Evolutionary conservation across 2,329 filamentous ascomycete species (phyloP), one percentile per base, ranked within the genome.

Genomic region (Botryotinia calthae): DNA sequence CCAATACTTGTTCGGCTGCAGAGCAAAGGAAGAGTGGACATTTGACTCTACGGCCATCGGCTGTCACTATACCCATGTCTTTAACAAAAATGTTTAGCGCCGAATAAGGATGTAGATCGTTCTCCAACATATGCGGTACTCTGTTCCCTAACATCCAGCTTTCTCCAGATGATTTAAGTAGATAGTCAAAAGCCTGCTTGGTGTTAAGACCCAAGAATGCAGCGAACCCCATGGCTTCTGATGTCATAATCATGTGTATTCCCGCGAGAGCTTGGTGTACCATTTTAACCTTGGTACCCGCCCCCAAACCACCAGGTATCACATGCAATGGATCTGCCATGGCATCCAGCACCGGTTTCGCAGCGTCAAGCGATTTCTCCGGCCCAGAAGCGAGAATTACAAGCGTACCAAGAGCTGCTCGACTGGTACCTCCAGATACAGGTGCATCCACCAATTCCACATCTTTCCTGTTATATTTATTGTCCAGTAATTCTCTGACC

Each of bases 321-420:
- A 90, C 83, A 79, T 89, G 90, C 8, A 94, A 83, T 79, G 71
- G 64, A 0, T 76, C 66, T 1, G 91, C 87, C 84, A 95, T 78
- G 5, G 76, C 75, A 63, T 75, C 66, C 31, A 77, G 64, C 10
- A 77, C 73, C 40, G 75, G 75, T 42, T 72, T 75, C 22, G 74
- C 76, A 25, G 75, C 74, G 58, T 64, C 73, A 16, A 78, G 42
- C 59, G 76, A 74, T 18, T 72, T 74, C 31, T 87, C 84, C 0
- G 87, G 83, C 0, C 86, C 90, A 2, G 89, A 89, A 0, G 90
- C 90, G 87, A 95, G 93, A 79, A 95, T 94, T 10, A 90, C 92
- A 59, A 94, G 82, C 0, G 91, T 93, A 5, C 92, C 92, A 66
- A 91, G 87, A 0, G 90, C 90, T 1, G 91, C 91, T 48, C 91